Conservation (phyloP, 306 rosid species). For the Gleditsia sinensis region DNA sequence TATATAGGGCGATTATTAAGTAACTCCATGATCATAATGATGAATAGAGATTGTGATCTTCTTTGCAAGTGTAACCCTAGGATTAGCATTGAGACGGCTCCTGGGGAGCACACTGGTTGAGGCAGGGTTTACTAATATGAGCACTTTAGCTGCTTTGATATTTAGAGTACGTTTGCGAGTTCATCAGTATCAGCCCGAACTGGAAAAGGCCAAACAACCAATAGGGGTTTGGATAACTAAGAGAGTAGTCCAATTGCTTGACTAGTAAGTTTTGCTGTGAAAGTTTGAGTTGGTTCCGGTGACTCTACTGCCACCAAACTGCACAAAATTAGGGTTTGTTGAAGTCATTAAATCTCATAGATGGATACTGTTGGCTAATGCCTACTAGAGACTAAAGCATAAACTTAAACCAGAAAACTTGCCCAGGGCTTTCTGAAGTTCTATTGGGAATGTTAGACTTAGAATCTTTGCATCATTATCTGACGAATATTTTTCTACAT, state of each 20-base stretch:
- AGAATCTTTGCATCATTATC: slow-evolving; percentile 12
- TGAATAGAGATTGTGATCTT: neutral
- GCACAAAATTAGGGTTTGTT: too few species aligned
- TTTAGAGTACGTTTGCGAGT: neutral
- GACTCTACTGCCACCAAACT: neutral
- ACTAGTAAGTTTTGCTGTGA: slow-evolving; percentile 12
- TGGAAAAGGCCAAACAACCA: neutral
- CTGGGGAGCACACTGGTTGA: neutral
- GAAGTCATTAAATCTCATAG: too few species aligned
- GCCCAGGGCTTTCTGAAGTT: neutral
- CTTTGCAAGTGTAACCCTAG: neutral
- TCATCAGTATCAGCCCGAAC: slow-evolving; percentile 22
- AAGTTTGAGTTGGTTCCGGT: slow-evolving; percentile 21
- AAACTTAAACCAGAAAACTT: slow-evolving; percentile 6
- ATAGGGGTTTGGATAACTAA: neutral
- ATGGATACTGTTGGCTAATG: neutral
- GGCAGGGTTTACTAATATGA: neutral
- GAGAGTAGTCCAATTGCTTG: slow-evolving; percentile 8
- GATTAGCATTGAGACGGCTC: neutral
- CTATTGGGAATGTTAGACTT: neutral
- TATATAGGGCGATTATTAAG: neutral
- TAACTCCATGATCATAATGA: slow-evolving; percentile 3
- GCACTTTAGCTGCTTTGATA: neutral
- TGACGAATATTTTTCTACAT: neutral
- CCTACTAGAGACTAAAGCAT: neutral